These are phyloP conservation scores for Pistacia atlantica DNA, from an alignment of 345 rosid genomes.

Conservation along the genomic window DNA sequence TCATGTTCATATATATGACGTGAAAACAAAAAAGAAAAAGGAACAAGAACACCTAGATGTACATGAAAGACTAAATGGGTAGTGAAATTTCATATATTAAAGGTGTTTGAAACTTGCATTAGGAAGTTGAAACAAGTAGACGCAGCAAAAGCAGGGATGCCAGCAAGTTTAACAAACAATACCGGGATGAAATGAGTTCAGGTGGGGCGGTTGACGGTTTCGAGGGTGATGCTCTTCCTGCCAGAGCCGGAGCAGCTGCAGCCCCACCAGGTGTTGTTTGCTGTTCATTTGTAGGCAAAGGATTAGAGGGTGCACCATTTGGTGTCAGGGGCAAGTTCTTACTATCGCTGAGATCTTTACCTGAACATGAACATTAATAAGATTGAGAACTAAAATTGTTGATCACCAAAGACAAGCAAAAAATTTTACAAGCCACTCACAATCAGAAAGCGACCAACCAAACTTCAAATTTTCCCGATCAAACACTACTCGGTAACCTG, in stretches of 20 bases:
- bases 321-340: slow-evolving; percentile 44
- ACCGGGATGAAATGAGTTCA: slow-evolving; percentile 20
- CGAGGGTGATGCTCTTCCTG: slow-evolving; percentile 77
- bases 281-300: slow-evolving; percentile 76
- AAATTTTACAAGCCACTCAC: slow-evolving; percentile 43
- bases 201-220: slow-evolving; percentile 48
- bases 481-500: slow-evolving; percentile 73
- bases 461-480: slow-evolving; percentile 81
- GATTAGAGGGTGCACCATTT: slow-evolving; percentile 42
- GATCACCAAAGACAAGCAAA: too few species aligned
- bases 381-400: slow-evolving; percentile 2
- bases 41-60: slow-evolving; percentile 13
- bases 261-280: slow-evolving; percentile 47
- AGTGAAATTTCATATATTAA: background rate
- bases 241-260: slow-evolving; percentile 85
- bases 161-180: slow-evolving; percentile 30
- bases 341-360: slow-evolving; percentile 51
- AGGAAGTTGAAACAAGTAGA: slow-evolving; percentile 21
- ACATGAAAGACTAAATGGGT: slow-evolving; percentile 16
- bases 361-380: slow-evolving; percentile 33
- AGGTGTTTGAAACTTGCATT: slow-evolving; percentile 19
- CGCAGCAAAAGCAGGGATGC: slow-evolving; percentile 35
- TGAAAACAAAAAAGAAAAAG: background rate
- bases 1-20: background rate
- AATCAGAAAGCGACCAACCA: slow-evolving; percentile 81